Percentiles rank a stretch among this genome's conserved stretches.
Evolutionary conservation across 495 filamentous ascomycete species (phyloP).

Genomic region (Penicillium salamii): DNA sequence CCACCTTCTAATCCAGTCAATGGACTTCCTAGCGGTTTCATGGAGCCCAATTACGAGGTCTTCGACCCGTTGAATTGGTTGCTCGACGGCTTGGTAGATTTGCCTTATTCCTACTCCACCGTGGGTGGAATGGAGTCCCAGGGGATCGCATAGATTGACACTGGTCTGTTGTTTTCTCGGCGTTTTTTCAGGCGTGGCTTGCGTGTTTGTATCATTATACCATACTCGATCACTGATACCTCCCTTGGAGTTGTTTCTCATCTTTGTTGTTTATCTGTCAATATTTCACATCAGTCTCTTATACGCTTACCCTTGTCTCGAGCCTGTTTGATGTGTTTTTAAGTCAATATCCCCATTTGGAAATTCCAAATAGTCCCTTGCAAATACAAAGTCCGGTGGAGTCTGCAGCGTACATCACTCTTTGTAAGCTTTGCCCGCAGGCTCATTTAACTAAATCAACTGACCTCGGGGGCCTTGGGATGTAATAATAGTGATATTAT

Average conservation of each 20-base stretch:
- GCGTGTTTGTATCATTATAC: slow-evolving; percentile 31
- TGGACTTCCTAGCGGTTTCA: slow-evolving; percentile 51
- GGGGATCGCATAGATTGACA: slow-evolving; percentile 29
- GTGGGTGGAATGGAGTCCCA: slow-evolving; percentile 41
- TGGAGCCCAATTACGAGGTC: slow-evolving; percentile 71
- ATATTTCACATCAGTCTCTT: slow-evolving; percentile 4
- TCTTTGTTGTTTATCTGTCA: slow-evolving; percentile 1
- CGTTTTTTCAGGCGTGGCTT: slow-evolving; percentile 21
- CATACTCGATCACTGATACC: slow-evolving; percentile 24
- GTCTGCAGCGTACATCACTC: slow-evolving; percentile 7
- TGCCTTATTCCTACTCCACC: slow-evolving; percentile 59
- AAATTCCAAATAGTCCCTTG: neutral
- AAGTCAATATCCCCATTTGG: neutral
- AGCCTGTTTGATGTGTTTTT: no score
- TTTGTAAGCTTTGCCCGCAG: neutral
- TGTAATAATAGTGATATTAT: neutral
- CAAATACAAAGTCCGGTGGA: slow-evolving; percentile 6
- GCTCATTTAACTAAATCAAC: neutral
- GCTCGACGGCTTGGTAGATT: slow-evolving; percentile 78
- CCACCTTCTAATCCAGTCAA: slow-evolving; percentile 29
- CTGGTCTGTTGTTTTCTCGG: slow-evolving; percentile 6
- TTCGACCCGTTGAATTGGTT: slow-evolving; percentile 92
- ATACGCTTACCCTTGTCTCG: neutral
- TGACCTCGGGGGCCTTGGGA: neutral
- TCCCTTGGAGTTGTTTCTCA: slow-evolving; percentile 14